Evolutionary conservation across 2,329 filamentous ascomycete species (phyloP), one percentile per base, ranked within the genome.

Genomic region (Myotisia sp.): DNA sequence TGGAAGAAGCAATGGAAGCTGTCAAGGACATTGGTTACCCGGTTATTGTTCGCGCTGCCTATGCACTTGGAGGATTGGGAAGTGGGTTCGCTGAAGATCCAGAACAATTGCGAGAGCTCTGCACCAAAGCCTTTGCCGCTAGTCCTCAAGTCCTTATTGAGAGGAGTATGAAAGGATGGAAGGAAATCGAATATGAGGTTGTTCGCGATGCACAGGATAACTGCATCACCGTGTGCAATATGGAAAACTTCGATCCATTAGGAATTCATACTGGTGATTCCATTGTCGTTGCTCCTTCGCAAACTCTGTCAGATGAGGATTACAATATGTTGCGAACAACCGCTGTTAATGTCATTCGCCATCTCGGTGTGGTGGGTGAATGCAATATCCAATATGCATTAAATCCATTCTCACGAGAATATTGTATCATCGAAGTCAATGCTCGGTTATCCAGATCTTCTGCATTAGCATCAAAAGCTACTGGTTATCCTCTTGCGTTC

Each of bases 351-450:
- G 86, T 95, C 52, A 93, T 98, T 52, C 79, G 90, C 38, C 90
- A 98, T 57, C 74, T 98, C 16, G 90, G 90, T 32, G 90, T 98
- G 38, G 86, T 98, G 31, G 90, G 90, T 56, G 90, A 98, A 63
- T 98, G 90, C 64, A 98, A 98, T 61, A 94, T 98, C 42, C 90
- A 98, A 58, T 98, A 95, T 52, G 90, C 90, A 3, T 65, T 98
- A 35, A 94, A 98, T 63, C 90, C 90, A 2, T 83, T 86, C 58
- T 94, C 86, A 1, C 77, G 73, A 54, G 90, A 98, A 55, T 98
- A 94, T 65, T 94, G 90, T 68, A 94, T 98, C 46, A 98, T 98
- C 52, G 90, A 98, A 59, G 90, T 98, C 64, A 98, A 98, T 52
- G 90, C 87, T 31, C 79, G 87, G 70, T 67, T 98, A 39, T 98